Conservation (phyloP, 352 stramenopile species). For the Globisporangium lucens region DNA sequence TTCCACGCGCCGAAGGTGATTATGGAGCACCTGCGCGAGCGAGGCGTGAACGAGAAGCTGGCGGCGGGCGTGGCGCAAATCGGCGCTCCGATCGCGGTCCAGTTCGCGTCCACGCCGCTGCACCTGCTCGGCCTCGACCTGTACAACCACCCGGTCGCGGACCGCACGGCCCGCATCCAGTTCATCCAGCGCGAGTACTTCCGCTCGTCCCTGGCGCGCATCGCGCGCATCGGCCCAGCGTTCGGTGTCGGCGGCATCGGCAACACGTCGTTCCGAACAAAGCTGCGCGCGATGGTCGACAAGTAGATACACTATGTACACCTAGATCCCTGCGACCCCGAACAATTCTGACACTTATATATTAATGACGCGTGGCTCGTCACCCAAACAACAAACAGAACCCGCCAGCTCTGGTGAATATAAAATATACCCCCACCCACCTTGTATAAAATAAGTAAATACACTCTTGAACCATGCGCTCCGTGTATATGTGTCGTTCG, state of each 20-base stretch:
- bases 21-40: slow-evolving; percentile 54
- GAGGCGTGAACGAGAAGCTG: slow-evolving; percentile 39
- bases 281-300: slow-evolving; percentile 36
- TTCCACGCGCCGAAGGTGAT: slow-evolving; percentile 85
- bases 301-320: slow-evolving; percentile 15
- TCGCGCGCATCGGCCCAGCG: slow-evolving; percentile 84
- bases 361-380: slow-evolving; percentile 10
- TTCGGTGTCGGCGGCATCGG: slow-evolving; percentile 89
- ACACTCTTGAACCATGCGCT: background rate
- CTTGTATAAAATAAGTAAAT: slow-evolving; percentile 6
- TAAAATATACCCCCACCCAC: slow-evolving; percentile 1
- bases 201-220: slow-evolving; percentile 78
- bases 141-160: slow-evolving; percentile 78
- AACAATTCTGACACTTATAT: slow-evolving; percentile 6
- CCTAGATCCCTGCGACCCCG: background rate
- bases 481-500: background rate
- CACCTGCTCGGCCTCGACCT: slow-evolving; percentile 87
- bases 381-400: background rate
- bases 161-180: slow-evolving; percentile 29
- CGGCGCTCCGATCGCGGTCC: slow-evolving; percentile 73
- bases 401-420: background rate
- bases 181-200: slow-evolving; percentile 84
- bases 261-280: slow-evolving; percentile 66
- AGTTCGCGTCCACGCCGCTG: slow-evolving; percentile 89
- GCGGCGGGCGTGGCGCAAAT: slow-evolving; percentile 72